These are phyloP conservation scores for Termitomyces sp. DNA, from an alignment of 768 basidiomycete genomes.

Conservation along the genomic window DNA sequence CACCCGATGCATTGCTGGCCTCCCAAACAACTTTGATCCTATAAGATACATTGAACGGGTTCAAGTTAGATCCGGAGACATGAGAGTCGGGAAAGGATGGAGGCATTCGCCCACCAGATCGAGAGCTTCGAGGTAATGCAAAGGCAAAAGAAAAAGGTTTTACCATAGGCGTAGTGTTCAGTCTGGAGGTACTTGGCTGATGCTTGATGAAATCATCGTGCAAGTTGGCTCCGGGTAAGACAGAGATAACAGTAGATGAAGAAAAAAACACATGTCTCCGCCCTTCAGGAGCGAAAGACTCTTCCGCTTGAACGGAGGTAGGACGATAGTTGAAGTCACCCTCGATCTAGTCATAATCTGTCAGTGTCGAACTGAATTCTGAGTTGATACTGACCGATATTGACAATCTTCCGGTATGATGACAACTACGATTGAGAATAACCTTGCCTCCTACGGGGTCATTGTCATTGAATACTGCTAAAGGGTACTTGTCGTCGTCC, in stretches of 20 bases:
- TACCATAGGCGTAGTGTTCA: conserved; percentile 26
- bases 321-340: conserved; percentile 48
- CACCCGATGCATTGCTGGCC: conserved; percentile 36
- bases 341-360: conserved; percentile 42
- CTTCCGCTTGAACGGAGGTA: conserved; percentile 17
- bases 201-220: conserved; percentile 39
- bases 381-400: conserved; percentile 38
- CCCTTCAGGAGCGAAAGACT: conserved; percentile 12
- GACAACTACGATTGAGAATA: conserved; percentile 45
- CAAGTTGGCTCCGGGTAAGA: conserved; percentile 30
- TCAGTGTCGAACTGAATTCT: background rate
- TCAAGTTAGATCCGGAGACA: conserved; percentile 18
- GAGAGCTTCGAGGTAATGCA: conserved; percentile 43
- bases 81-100: conserved; percentile 44
- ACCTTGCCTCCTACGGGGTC: conserved; percentile 59
- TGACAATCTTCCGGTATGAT: conserved; percentile 49
- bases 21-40: conserved; percentile 56
- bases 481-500: conserved; percentile 18
- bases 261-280: conserved; percentile 46
- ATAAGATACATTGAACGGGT: conserved; percentile 43
- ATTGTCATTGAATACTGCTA: conserved; percentile 55
- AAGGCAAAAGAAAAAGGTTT: conserved; percentile 47
- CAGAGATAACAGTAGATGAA: conserved; percentile 36
- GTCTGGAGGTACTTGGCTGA: conserved; percentile 36
- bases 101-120: conserved; percentile 55